Base-by-base conservation (phyloP, 257 asterid species). In the Oldenlandia corymbosa region DNA sequence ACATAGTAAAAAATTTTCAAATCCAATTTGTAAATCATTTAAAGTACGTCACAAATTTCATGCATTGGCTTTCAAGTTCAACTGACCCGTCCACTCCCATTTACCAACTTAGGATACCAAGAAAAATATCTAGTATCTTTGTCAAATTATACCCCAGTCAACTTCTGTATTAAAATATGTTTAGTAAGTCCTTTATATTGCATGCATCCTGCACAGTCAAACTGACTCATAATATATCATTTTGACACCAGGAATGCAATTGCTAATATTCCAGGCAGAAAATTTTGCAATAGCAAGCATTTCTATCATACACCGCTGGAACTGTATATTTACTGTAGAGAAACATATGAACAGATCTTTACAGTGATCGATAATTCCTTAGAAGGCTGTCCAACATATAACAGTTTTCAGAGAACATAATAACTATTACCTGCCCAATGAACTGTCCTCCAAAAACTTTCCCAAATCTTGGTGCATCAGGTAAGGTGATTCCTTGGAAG, bases 381-480 rank as follows among this genome's bases (percentile, higher is more conserved):
- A 0, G 16, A 36, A 50, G 30, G 49, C 48, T 57, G 30, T 26
- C 47, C 42, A 60, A 43, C 30, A 31, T 43, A 4, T n/a, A 56
- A 64, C 10, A n/a, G 30, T 9, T 21, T 13, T 47, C 50, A 48
- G 54, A 31, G 58, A 41, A 24, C 56, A 45, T 57, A 58, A 60
- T 66, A 54, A 64, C 58, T 18, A 64, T 69, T 71, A 90, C 99
- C 97, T 93, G 99, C 53, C 99, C 99, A 39, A 93, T 67, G 78
- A 93, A 90, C 75, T 93, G 99, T 53, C 99, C 99, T 64, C 99
- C 99, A 76, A 90, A 93, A 64, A 93, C 96, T 79, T 88, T 87
- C 11, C 87, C 92, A 61, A 84, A 83, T 76, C 76, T 84, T 23
- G 97, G 97, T 75, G 99, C 97, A 60, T 90, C 96, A 18, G 99